These are phyloP conservation scores for Monosporozyma unispora DNA, from an alignment of 805 yeast species.

Conservation along the genomic window DNA sequence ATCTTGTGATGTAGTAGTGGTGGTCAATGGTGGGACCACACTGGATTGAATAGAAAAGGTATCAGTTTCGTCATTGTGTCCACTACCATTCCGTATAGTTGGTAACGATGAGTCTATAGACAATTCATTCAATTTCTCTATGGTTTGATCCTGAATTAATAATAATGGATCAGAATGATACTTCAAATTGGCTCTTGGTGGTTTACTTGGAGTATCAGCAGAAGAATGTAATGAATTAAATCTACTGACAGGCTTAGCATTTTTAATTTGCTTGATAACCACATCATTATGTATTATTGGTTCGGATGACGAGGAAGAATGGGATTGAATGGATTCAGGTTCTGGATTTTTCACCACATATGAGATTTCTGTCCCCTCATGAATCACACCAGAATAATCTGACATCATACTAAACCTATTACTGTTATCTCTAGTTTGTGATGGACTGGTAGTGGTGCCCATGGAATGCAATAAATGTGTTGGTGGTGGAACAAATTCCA, in stretches of 20 bases:
- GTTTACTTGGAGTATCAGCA: constrained; percentile 2
- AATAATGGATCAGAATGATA: not conserved
- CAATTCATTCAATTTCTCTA: not conserved
- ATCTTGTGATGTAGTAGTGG: constrained; percentile 10
- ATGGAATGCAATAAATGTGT: not conserved
- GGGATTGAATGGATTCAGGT: not conserved
- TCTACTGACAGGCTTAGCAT: constrained; percentile 19
- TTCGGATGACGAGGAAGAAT: not conserved
- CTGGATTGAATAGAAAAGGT: constrained; percentile 20
- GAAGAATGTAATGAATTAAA: constrained; percentile 8
- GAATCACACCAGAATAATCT: constrained; percentile 26
- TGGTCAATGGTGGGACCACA: constrained; percentile 20
- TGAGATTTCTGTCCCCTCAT: constrained; percentile 27
- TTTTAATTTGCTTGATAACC: constrained; percentile 12
- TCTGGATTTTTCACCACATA: constrained; percentile 18
- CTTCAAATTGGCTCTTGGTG: not conserved
- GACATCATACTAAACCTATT: constrained; percentile 22
- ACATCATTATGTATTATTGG: constrained; percentile 8
- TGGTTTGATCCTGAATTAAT: not conserved
- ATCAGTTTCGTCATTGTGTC: constrained; percentile 5
- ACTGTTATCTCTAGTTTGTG: not conserved
- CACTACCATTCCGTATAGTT: not conserved
- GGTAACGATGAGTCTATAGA: constrained; percentile 5
- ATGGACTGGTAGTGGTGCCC: not conserved
- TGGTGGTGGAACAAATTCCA: not conserved